Conservation (phyloP, 768 basidiomycete genomes). For the Candolleomyces eurysporus region DNA sequence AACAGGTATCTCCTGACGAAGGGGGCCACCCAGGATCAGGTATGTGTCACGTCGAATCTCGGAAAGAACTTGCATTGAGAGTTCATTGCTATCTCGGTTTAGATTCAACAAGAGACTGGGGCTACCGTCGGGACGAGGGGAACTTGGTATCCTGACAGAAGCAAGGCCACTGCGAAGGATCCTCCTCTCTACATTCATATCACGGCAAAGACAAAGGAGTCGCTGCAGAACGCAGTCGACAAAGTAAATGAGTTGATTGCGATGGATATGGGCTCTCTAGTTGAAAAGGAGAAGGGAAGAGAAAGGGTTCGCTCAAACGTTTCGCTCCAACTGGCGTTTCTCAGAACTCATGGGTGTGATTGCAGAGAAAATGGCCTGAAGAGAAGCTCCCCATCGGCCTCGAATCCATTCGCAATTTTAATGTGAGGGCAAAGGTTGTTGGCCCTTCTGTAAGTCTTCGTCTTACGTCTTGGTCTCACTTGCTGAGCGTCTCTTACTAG, state of each 20-base stretch:
- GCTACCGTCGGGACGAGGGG: constrained; percentile 93
- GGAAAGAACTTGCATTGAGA: background rate
- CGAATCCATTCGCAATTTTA: constrained; percentile 93
- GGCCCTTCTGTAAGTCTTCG: constrained; percentile 73
- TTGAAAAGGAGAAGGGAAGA: constrained; percentile 68
- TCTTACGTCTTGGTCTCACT: background rate
- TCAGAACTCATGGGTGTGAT: background rate
- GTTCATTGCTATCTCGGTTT: background rate
- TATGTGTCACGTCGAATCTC: constrained; percentile 30
- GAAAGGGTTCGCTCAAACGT: constrained; percentile 51
- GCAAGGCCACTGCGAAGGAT: constrained; percentile 88
- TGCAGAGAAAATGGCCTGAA: constrained; percentile 94
- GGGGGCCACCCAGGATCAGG: constrained; percentile 89
- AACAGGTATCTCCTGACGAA: constrained; percentile 95
- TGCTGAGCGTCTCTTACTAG: constrained; percentile 31
- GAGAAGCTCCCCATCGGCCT: constrained; percentile 89
- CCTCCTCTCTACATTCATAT: constrained; percentile 94
- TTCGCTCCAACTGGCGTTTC: too few relatives aligned
- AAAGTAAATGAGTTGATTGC: constrained; percentile 72
- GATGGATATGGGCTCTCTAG: constrained; percentile 76
- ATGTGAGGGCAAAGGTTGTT: constrained; percentile 96
- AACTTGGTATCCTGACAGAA: constrained; percentile 92
- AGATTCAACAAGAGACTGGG: constrained; percentile 93
- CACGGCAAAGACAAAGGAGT: constrained; percentile 67
- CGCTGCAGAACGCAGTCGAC: constrained; percentile 63